A percentile compares a stretch with the other conserved stretches of the same genome.
Conservation (phyloP, 164 flowering plant genomes). For the Kalanchoe fedtschenkoi region DNA sequence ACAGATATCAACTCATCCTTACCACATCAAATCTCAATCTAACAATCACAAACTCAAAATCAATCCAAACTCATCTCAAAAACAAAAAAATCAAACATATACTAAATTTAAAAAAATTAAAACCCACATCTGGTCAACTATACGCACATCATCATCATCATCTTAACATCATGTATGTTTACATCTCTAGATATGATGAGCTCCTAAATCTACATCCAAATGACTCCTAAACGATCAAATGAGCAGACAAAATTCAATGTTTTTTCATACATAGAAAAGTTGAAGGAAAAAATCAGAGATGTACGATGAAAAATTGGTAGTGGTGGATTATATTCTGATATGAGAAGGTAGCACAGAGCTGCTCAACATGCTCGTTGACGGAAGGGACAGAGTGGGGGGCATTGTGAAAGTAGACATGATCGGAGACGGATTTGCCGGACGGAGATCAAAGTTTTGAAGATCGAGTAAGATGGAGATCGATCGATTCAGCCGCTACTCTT, state of each 20-base stretch:
- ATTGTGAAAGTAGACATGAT: conserved; percentile 41
- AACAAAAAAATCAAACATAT: background rate
- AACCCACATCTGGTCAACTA: background rate
- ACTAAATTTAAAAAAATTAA: too few species aligned
- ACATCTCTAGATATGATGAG: too few species aligned
- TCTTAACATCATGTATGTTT: background rate
- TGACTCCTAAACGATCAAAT: background rate
- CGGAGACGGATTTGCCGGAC: background rate
- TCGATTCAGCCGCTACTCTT: background rate
- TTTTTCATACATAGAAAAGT: too few species aligned
- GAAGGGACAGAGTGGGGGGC: conserved; percentile 39
- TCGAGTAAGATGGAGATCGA: background rate
- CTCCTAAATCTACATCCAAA: too few species aligned
- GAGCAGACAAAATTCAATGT: background rate
- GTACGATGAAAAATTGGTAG: background rate
- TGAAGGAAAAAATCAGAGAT: background rate
- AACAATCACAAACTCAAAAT: too few species aligned
- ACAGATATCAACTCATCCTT: background rate
- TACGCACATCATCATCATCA: too few species aligned
- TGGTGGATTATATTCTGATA: conserved; percentile 15
- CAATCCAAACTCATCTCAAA: background rate
- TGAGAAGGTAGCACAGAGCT: conserved; percentile 45
- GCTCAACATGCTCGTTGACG: conserved; percentile 44
- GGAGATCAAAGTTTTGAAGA: background rate
- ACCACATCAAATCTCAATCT: too few species aligned